A percentile compares a stretch with the other conserved stretches of the same genome.
These are phyloP conservation scores for slime mould (Dictyostelium discoideum) DNA, from an alignment of 78 protist genomes.

Conservation along the genomic window DNA sequence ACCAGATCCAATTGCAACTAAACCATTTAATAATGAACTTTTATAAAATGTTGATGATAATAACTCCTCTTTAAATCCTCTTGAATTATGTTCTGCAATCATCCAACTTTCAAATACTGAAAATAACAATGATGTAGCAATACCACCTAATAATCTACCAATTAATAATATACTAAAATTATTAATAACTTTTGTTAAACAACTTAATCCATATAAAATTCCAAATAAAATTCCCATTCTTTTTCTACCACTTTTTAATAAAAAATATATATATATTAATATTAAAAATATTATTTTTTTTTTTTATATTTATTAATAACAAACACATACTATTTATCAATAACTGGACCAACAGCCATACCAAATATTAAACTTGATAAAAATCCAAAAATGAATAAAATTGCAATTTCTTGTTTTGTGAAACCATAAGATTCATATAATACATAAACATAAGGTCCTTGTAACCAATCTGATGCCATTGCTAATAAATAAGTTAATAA, in stretches of 20 bases:
- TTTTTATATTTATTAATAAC: background rate
- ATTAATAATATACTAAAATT: conserved; percentile 84
- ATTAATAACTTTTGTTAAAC: conserved; percentile 88
- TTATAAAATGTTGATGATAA: conserved; percentile 88
- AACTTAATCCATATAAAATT: conserved; percentile 77
- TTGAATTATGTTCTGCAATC: conserved; percentile 91
- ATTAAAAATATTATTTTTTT: background rate
- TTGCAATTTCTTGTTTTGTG: conserved; percentile 83
- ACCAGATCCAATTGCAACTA: conserved; percentile 94
- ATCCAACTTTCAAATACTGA: conserved; percentile 97
- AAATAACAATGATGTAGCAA: conserved; percentile 97
- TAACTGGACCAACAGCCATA: conserved; percentile 92
- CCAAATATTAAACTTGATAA: conserved; percentile 92
- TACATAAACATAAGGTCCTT: conserved; percentile 97
- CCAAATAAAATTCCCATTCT: conserved; percentile 77
- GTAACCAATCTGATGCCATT: conserved; percentile 94
- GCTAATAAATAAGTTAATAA: conserved; percentile 65
- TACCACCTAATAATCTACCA: conserved; percentile 95
- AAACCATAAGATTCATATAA: conserved; percentile 94
- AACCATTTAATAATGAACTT: conserved; percentile 81
- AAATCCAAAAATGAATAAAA: conserved; percentile 95
- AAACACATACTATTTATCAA: conserved; percentile 89
- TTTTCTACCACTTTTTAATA: conserved; percentile 86
- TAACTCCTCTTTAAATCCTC: conserved; percentile 41
- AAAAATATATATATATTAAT: background rate